Base-by-base conservation (phyloP, 2,329 filamentous ascomycete genomes). In the Lizonia empirigonia region DNA sequence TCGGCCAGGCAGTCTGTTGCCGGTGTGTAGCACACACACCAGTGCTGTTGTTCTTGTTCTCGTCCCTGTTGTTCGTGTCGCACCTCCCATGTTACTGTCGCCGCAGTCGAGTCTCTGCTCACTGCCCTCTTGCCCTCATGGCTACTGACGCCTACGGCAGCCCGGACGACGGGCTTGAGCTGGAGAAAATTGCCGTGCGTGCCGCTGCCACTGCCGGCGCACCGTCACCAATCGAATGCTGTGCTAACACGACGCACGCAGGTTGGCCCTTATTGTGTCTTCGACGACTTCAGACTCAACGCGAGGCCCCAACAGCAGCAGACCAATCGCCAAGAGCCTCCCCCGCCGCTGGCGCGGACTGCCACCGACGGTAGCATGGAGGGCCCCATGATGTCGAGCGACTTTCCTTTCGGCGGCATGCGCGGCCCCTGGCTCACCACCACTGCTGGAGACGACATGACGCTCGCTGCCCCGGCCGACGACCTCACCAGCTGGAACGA, bases 401-500 rank as follows among this genome's bases (percentile, higher is more conserved):
- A 72, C 35, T 73, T 62, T 44, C 61, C 68, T 36, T 73, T 70
- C 45, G 55, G 47, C 50, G 64, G 56, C 55, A 60, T 68, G 60
- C 66, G 70, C 47, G 63, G 60, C 7, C 67, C 66, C 10, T 74
- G 71, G 71, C 56, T 73, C 53, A 67, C 67, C 22, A 68, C 68
- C 3, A 68, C 68, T 3, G 61, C 67, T 1, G 62, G 52, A 36
- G 69, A 72, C 49, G 68, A 73, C 52, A 58, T 71, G 52, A 55
- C 69, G 16, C 58, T 74, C 45, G 44, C 60, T 23, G 60, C 69
- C 10, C 50, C 68, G 8, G 60, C 68, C 49, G 66, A 69, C 36
- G 63, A 71, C 22, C 60, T 69, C 40, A 48, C 58, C 35, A 66
- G 74, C 58, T 79, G 77, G 76, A 76, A 75, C 59, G 74, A 79